phyloP scores from a whole-genome alignment of 257 asterid genomes.

The Lycium barbarum region DNA sequence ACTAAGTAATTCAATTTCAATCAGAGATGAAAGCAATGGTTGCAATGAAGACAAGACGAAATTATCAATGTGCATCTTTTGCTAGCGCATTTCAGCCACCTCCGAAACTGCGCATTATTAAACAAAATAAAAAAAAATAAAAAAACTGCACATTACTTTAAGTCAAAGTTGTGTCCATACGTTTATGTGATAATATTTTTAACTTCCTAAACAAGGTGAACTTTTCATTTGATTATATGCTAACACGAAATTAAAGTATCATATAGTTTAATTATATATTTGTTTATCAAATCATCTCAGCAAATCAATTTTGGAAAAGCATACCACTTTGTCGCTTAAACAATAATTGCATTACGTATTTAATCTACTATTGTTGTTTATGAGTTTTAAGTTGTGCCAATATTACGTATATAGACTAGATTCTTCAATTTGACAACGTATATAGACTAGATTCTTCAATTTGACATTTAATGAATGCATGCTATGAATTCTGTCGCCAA shows the following conservation, averaged over 20 bases:
- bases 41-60: not conserved
- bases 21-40: not conserved
- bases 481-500: slow-evolving; percentile 19
- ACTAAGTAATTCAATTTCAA: not conserved
- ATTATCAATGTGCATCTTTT: slow-evolving; percentile 11
- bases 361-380: not conserved
- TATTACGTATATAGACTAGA: not conserved
- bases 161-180: not conserved
- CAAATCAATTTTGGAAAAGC: not conserved
- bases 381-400: not conserved
- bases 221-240: not conserved
- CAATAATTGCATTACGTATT: not conserved
- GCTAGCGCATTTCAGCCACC: not conserved
- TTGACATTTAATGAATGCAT: not conserved
- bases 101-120: not conserved
- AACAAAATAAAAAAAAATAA: not conserved
- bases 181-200: not conserved
- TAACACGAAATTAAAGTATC: not conserved
- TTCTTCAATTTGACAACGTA: not conserved
- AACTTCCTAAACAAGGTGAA: not conserved
- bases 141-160: not conserved
- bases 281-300: not conserved
- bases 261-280: not conserved
- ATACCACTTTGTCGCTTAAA: slow-evolving; percentile 18
- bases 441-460: not conserved